Evolutionary conservation across 139 green algal species (phyloP).

Genomic region (Yamagishiella unicocca): DNA sequence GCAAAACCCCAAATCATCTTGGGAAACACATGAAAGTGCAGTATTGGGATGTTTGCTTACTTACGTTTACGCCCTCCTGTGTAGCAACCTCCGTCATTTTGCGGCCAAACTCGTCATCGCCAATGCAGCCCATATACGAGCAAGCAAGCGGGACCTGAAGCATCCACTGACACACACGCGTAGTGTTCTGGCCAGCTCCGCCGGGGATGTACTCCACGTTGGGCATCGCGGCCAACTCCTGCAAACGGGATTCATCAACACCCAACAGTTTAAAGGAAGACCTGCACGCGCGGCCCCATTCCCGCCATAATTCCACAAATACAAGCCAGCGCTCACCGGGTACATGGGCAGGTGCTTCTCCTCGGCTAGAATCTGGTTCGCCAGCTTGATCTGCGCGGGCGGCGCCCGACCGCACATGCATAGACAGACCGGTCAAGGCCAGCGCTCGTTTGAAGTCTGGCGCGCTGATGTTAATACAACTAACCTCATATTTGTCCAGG

Average conservation of each 20-base stretch:
- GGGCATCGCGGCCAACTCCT: slow-evolving; percentile 86
- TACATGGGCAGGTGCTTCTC: slow-evolving; percentile 97
- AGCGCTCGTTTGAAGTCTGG: background rate
- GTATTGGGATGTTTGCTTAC: no score
- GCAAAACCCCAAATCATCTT: no score
- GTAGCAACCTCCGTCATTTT: slow-evolving; percentile 83
- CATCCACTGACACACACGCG: slow-evolving; percentile 99
- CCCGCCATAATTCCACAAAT: no score
- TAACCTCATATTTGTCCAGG: slow-evolving; percentile 92
- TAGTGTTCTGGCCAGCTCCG: slow-evolving; percentile 97
- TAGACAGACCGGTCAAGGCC: no score
- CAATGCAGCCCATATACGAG: slow-evolving; percentile 97
- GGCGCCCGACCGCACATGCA: slow-evolving; percentile 7
- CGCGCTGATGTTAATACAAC: no score
- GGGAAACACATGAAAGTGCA: no score
- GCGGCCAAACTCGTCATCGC: slow-evolving; percentile 92
- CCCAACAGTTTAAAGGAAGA: no score
- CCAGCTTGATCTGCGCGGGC: slow-evolving; percentile 87
- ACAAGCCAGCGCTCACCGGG: slow-evolving; percentile 55
- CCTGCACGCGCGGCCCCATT: no score
- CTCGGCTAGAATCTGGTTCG: slow-evolving; percentile 98
- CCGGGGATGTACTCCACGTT: slow-evolving; percentile 97
- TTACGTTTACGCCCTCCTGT: slow-evolving; percentile 85
- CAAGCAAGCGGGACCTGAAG: slow-evolving; percentile 85
- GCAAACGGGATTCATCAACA: slow-evolving; percentile 8